Conservation (phyloP, 768 basidiomycete species). For the Pulveroboletus sp. region DNA sequence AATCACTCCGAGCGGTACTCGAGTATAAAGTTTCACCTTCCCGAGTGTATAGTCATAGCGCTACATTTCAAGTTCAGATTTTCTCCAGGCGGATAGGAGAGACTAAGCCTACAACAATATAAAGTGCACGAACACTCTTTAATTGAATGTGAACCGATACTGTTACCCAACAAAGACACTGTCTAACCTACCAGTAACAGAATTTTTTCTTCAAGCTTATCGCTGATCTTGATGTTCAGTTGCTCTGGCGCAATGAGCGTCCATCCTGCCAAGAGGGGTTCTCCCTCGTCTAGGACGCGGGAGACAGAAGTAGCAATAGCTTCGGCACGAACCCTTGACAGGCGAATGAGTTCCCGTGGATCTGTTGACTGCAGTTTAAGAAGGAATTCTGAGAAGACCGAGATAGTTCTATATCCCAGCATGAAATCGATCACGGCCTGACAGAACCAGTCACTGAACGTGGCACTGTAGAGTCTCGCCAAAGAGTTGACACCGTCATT, state of each 20-base stretch:
- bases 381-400: slow-evolving; percentile 93
- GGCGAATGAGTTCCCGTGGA: slow-evolving; percentile 79
- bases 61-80: slow-evolving; percentile 35
- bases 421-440: slow-evolving; percentile 94
- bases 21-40: slow-evolving; percentile 86
- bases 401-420: slow-evolving; percentile 79
- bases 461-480: slow-evolving; percentile 83
- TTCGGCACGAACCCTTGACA: slow-evolving; percentile 86
- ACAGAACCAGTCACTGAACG: slow-evolving; percentile 93
- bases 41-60: slow-evolving; percentile 92
- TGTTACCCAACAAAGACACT: not conserved
- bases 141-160: slow-evolving; percentile 1
- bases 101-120: slow-evolving; percentile 62
- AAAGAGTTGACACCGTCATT: slow-evolving; percentile 96
- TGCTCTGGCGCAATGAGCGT: slow-evolving; percentile 84
- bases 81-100: not conserved
- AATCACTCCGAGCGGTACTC: slow-evolving; percentile 83
- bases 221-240: slow-evolving; percentile 62
- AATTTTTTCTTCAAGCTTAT: slow-evolving; percentile 93
- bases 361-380: slow-evolving; percentile 87
- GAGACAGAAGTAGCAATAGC: slow-evolving; percentile 88
- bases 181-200: slow-evolving; percentile 65
- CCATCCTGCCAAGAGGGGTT: slow-evolving; percentile 82
- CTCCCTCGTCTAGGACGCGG: slow-evolving; percentile 69
- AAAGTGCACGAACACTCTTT: slow-evolving; percentile 50